Evolutionary conservation across 2,329 filamentous ascomycete species (phyloP), one percentile per base, ranked within the genome.

Genomic region (Alternaria viburni): DNA sequence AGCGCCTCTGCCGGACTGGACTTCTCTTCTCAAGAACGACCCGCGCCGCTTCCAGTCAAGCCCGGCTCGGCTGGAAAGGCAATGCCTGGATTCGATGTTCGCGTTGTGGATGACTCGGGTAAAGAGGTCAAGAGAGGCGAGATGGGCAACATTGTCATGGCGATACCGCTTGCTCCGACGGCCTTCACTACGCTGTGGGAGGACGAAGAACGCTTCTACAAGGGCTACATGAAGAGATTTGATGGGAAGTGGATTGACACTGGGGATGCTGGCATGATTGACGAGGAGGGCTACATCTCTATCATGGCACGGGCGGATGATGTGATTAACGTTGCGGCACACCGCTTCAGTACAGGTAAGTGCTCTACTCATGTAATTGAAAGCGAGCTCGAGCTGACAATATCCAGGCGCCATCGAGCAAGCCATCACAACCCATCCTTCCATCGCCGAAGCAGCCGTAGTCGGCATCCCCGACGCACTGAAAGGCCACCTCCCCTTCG

Each of bases 251-350:
- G 93, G 92, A 81, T 97, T 46, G 94, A 98, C 76, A 97, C 94
- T 0, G 95, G 94, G 3, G 94, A 98, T 77, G 91, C 93, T 0
- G 94, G 95, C 0, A 89, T 93, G 84, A 89, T 97, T 61, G 94
- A 97, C 75, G 79, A 86, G 13, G 90, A 95, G 44, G 88, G 87
- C 5, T 89, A 89, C 69, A 83, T 89, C 30, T 86, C 88, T 70
- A 84, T 90, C 69, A 89, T 90, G 86, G 84, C 85, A 4, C 80
- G 88, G 57, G 86, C 85, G 30, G 94, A 97, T 81, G 94, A 97
- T 78, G 91, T 97, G 63, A 93, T 97, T 75, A 97, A 97, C 75
- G 94, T 97, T n/a, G 94, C 93, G 44, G 93, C 94, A 6, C 94
- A 97, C 82, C 88, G 94, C 13, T 90, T 97, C 65, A 95, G 91